Conservation (phyloP, 169 alveolate species). For the Plasmodium billcollinsi region DNA sequence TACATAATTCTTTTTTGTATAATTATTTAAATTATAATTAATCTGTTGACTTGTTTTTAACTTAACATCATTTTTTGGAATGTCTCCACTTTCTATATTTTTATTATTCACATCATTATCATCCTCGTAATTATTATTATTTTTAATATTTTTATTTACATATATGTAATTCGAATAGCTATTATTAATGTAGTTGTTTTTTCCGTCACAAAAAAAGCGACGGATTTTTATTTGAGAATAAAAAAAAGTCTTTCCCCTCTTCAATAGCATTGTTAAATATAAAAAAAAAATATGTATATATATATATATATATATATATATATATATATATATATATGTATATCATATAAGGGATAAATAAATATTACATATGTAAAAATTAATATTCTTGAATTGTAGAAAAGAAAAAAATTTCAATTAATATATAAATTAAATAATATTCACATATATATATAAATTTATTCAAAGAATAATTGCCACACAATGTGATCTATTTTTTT, state of each 20-base stretch:
- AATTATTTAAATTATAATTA: constrained; percentile 8
- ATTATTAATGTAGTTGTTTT: constrained; percentile 40
- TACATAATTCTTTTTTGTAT: not conserved
- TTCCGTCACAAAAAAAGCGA: constrained; percentile 32
- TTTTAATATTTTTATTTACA: constrained; percentile 19
- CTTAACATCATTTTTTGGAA: not conserved
- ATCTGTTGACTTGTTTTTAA: not conserved
- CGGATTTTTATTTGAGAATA: constrained; percentile 1
- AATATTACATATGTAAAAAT: no score
- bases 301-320: not conserved
- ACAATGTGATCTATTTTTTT: no score
- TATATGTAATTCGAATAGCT: constrained; percentile 54
- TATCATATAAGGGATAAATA: no score
- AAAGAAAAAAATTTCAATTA: no score
- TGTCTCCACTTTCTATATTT: not conserved
- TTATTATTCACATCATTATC: not conserved
- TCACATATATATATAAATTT: no score
- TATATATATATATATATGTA: no score
- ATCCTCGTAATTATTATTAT: not conserved
- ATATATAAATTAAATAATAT: no score
- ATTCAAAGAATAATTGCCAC: no score
- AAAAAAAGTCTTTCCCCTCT: constrained; percentile 33
- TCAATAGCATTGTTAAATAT: constrained; percentile 26
- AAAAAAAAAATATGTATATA: not conserved
- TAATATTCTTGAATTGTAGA: no score